These are phyloP conservation scores for Dioscorea zingiberensis DNA, from an alignment of 106 monocot species.

Conservation along the genomic window DNA sequence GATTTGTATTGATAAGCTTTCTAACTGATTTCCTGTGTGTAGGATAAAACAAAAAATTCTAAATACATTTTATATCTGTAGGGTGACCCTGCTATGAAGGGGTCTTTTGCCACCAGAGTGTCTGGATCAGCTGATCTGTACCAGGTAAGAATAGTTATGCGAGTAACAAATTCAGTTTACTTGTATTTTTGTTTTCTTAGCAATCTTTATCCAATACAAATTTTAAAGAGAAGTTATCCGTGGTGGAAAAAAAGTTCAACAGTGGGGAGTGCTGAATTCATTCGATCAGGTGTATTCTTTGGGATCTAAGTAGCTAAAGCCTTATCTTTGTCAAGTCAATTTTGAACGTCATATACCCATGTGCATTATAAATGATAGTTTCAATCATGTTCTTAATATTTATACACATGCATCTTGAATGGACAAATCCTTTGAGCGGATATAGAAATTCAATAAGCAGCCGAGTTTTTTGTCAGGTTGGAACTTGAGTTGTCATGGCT, in stretches of 20 bases:
- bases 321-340: no score
- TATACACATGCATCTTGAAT: no score
- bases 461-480: no score
- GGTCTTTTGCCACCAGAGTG: slow-evolving; percentile 77
- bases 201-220: background rate
- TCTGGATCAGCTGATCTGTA: slow-evolving; percentile 94
- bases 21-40: background rate
- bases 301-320: background rate
- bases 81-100: slow-evolving; percentile 92
- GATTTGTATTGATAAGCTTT: background rate
- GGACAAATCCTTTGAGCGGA: no score
- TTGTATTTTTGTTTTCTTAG: no score
- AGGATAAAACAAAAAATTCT: background rate
- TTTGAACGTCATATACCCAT: no score
- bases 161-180: no score
- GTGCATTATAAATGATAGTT: no score
- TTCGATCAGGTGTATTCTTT: background rate
- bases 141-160: slow-evolving; percentile 33
- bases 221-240: background rate
- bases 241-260: background rate
- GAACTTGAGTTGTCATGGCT: no score
- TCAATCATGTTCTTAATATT: no score
- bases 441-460: no score
- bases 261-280: background rate
- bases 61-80: slow-evolving; percentile 17